Conservation (phyloP, 306 rosid species). For the Trichosanthes truncata region DNA sequence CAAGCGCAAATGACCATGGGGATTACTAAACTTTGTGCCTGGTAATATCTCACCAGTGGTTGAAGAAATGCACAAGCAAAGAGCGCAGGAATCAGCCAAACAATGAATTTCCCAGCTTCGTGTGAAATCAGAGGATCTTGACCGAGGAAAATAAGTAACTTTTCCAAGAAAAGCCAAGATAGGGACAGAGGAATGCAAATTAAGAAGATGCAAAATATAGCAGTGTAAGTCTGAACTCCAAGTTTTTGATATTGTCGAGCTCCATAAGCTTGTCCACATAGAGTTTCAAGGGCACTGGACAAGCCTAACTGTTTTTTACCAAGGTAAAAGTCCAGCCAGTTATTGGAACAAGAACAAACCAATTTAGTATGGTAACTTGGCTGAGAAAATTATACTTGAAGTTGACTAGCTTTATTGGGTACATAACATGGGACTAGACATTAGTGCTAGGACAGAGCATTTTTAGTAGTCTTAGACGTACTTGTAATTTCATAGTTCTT, state of each 20-base stretch:
- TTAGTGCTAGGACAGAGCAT: background rate
- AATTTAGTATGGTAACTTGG: background rate
- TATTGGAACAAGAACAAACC: background rate
- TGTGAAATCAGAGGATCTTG: slow-evolving; percentile 57
- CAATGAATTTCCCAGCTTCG: slow-evolving; percentile 44
- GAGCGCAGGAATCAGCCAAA: slow-evolving; percentile 50
- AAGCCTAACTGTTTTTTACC: slow-evolving; percentile 30
- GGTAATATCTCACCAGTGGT: slow-evolving; percentile 42
- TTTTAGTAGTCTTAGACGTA: background rate
- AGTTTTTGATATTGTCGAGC: slow-evolving; percentile 36
- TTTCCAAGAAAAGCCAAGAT: slow-evolving; percentile 40
- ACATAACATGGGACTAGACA: background rate
- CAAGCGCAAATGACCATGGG: slow-evolving; percentile 42
- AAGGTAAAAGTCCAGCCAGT: background rate
- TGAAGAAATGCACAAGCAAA: slow-evolving; percentile 41
- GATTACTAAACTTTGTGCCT: slow-evolving; percentile 40
- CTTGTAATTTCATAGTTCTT: background rate
- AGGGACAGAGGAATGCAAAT: slow-evolving; percentile 38
- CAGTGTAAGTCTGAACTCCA: slow-evolving; percentile 43
- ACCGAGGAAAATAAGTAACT: slow-evolving; percentile 34
- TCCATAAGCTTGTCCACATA: slow-evolving; percentile 55
- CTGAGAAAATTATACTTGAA: background rate
- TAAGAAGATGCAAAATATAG: slow-evolving; percentile 37
- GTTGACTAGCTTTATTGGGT: background rate
- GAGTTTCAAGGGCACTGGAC: slow-evolving; percentile 53